Evolutionary conservation across 805 yeast genomes (phyloP).

Genomic region (Kockiozyma suomiensis): DNA sequence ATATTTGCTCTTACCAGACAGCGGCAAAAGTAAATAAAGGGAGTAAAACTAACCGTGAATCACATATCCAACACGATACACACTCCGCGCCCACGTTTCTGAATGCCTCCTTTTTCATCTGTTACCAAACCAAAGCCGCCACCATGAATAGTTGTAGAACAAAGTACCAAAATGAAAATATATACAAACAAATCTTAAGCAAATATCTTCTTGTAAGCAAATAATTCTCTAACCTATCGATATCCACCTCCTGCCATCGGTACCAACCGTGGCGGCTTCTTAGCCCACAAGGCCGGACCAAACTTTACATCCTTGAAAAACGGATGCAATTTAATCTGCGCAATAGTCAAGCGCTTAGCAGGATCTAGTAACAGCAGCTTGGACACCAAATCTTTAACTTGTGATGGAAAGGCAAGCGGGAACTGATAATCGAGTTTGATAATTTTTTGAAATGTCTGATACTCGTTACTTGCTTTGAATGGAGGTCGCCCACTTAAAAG

Average conservation of each 20-base stretch:
- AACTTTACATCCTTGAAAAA: constrained; percentile 76
- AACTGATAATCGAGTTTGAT: constrained; percentile 73
- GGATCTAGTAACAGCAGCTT: constrained; percentile 75
- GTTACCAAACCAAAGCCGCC: too few species aligned
- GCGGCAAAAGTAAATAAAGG: too few species aligned
- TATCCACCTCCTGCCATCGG: not conserved
- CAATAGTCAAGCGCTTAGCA: constrained; percentile 59
- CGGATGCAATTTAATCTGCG: constrained; percentile 61
- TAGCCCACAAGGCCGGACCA: constrained; percentile 70
- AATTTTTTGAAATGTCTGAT: constrained; percentile 85
- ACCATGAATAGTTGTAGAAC: too few species aligned
- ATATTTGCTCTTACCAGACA: too few species aligned
- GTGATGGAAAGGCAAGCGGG: constrained; percentile 65
- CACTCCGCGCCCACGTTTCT: too few species aligned
- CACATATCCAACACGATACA: too few species aligned
- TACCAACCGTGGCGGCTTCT: constrained; percentile 53
- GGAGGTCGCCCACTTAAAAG: constrained; percentile 85
- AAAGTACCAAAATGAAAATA: not conserved
- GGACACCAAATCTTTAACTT: constrained; percentile 66
- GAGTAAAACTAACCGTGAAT: too few species aligned
- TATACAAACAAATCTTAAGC: too few species aligned
- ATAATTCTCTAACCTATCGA: not conserved
- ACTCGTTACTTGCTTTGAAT: constrained; percentile 82
- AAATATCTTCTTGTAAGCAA: not conserved
- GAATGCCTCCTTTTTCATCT: too few species aligned